Evolutionary conservation across 228 moss, liverwort and hornwort species (phyloP), one percentile per base, ranked within the genome.

Genomic region (Sphagnum magellanicum): DNA sequence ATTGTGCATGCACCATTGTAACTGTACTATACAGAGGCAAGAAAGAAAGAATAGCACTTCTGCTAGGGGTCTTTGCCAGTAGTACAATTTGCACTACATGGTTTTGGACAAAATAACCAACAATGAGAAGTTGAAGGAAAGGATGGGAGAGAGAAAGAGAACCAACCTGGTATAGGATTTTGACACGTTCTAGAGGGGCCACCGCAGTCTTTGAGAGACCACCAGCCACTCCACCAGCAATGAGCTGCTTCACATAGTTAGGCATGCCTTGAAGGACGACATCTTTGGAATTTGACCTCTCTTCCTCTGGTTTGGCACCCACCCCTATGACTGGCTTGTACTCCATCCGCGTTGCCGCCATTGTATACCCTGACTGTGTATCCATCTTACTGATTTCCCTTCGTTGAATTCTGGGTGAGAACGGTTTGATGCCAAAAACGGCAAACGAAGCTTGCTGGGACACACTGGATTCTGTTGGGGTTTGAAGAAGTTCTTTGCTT

Each of bases 221-320:
- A 16, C 92, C 96, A 15, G 92, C 92, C 14, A 92, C 68, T 65
- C 92, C 92, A 63, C 96, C 92, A n/a, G 96, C 87, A 76, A 92
- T 79, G 50, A 96, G 73, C 81, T 90, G 89, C 79, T 96, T 96
- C 51, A 91, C 78, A 75, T 61, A 89, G 64, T 80, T 91, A 63
- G 75, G 86, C 72, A 69, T 91, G 65, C 65, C 71, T 73, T 59
- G 75, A 10, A 86, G 82, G 48, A 76, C 77, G 51, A 53, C 73
- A 81, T 70, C 82, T 53, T 70, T 80, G 72, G 78, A 62, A 16
- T 73, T 72, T 74, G 77, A 77, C 12, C 65, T 67, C 74, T 88
- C 76, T 58, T 78, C 72, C 66, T 79, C 74, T 50, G 81, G 79
- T 62, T 78, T 63, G 5, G 67, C 72, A 75, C 82, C 88, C 15